These are phyloP conservation scores for Pleurotus pulmonarius DNA, from an alignment of 768 basidiomycete species.

Conservation along the genomic window DNA sequence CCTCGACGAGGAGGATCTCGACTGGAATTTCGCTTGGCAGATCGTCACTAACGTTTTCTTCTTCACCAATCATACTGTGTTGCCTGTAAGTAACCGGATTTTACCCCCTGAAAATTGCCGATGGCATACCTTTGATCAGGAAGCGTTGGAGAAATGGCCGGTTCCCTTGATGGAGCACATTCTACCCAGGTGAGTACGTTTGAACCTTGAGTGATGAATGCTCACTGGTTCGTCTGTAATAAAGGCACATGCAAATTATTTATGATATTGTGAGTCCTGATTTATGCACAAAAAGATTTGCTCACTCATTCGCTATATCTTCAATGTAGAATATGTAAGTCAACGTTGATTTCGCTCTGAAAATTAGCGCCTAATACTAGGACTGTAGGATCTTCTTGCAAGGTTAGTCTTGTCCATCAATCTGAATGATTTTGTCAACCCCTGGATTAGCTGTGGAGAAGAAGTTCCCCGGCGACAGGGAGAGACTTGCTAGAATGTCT, in stretches of 20 bases:
- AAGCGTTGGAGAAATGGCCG: constrained; percentile 90
- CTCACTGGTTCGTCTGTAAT: background rate
- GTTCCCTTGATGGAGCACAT: constrained; percentile 83
- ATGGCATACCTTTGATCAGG: constrained; percentile 30
- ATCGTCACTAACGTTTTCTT: constrained; percentile 90
- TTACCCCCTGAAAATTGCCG: background rate
- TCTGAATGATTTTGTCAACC: background rate
- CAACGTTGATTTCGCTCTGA: background rate
- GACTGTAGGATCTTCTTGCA: constrained; percentile 59
- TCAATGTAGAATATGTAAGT: constrained; percentile 46
- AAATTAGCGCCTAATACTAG: background rate
- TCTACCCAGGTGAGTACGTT: constrained; percentile 58
- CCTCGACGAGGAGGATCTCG: constrained; percentile 86
- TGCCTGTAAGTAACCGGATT: constrained; percentile 55
- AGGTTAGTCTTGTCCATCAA: constrained; percentile 33
- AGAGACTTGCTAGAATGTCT: constrained; percentile 79
- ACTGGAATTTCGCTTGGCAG: constrained; percentile 83
- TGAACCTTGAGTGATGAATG: background rate
- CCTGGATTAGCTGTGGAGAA: constrained; percentile 68
- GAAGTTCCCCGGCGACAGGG: constrained; percentile 85
- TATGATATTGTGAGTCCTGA: constrained; percentile 71
- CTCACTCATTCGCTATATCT: background rate
- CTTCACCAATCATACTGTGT: constrained; percentile 94
- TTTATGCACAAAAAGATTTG: background rate
- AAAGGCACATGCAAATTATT: constrained; percentile 88